Evolutionary conservation across 1,284 basidiomycete species (phyloP).

Genomic region (Irpex sp.): DNA sequence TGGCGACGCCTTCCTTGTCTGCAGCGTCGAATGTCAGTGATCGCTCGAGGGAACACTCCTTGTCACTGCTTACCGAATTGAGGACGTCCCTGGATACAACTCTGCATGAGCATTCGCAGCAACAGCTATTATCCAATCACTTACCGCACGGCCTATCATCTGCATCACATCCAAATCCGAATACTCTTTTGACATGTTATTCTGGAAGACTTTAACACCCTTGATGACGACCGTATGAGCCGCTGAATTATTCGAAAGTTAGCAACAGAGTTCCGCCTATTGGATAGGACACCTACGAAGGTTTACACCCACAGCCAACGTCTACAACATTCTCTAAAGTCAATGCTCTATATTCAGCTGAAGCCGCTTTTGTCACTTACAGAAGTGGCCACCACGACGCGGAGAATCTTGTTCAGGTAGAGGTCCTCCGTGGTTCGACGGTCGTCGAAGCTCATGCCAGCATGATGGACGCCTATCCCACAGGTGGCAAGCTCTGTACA

Average conservation of each 20-base stretch:
- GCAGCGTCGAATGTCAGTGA: conserved; percentile 16
- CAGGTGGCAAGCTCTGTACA: conserved; percentile 48
- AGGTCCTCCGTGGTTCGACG: conserved; percentile 68
- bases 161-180: conserved; percentile 82
- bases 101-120: neutral
- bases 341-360: neutral
- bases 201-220: conserved; percentile 73
- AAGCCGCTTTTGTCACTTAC: conserved; percentile 36
- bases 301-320: conserved; percentile 87
- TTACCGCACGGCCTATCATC: conserved; percentile 80
- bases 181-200: conserved; percentile 65
- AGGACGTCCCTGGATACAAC: conserved; percentile 68
- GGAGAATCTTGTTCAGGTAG: conserved; percentile 63
- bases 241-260: conserved; percentile 39
- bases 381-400: conserved; percentile 70
- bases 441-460: conserved; percentile 75
- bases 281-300: conserved; percentile 51
- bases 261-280: neutral
- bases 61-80: conserved; percentile 68
- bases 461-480: conserved; percentile 87
- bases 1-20: conserved; percentile 76
- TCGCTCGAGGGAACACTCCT: neutral
- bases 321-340: conserved; percentile 39
- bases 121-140: conserved; percentile 21
- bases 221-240: conserved; percentile 81